Conservation (phyloP, 2,329 filamentous ascomycete species). For the Albophoma yamanashiensis region DNA sequence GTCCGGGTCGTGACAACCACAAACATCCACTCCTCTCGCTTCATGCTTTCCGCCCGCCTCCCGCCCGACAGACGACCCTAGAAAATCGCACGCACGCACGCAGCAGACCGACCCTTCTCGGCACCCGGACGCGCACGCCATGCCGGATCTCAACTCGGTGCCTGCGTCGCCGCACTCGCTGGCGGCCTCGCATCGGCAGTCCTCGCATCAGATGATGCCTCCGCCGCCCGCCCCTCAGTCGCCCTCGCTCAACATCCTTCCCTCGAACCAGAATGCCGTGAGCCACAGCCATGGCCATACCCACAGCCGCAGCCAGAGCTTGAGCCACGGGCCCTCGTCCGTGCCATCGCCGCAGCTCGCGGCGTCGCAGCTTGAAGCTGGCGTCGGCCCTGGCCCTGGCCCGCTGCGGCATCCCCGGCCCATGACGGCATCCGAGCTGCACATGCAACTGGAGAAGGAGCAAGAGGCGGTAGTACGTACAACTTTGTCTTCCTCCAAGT, state of each 20-base stretch:
- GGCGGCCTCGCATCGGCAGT: slow-evolving; percentile 30
- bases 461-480: slow-evolving; percentile 77
- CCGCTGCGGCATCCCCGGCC: slow-evolving; percentile 80
- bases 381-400: slow-evolving; percentile 48
- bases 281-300: slow-evolving; percentile 16
- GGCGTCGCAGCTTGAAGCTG: slow-evolving; percentile 19
- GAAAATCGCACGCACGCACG: not conserved
- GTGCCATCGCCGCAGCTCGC: slow-evolving; percentile 13
- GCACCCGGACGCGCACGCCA: slow-evolving; percentile 11
- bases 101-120: not conserved
- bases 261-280: slow-evolving; percentile 42
- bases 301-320: slow-evolving; percentile 5
- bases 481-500: not conserved
- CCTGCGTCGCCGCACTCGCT: slow-evolving; percentile 37
- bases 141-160: slow-evolving; percentile 48
- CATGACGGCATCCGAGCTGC: slow-evolving; percentile 78
- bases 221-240: slow-evolving; percentile 25
- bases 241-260: slow-evolving; percentile 44
- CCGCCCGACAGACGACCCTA: not conserved
- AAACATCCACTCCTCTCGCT: not conserved
- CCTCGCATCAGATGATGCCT: slow-evolving; percentile 34
- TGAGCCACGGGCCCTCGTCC: slow-evolving; percentile 16
- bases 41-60: not conserved
- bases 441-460: slow-evolving; percentile 85
- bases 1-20: not conserved